Base-by-base conservation (phyloP, 108 stramenopile genomes). In the Seminavis robusta region DNA sequence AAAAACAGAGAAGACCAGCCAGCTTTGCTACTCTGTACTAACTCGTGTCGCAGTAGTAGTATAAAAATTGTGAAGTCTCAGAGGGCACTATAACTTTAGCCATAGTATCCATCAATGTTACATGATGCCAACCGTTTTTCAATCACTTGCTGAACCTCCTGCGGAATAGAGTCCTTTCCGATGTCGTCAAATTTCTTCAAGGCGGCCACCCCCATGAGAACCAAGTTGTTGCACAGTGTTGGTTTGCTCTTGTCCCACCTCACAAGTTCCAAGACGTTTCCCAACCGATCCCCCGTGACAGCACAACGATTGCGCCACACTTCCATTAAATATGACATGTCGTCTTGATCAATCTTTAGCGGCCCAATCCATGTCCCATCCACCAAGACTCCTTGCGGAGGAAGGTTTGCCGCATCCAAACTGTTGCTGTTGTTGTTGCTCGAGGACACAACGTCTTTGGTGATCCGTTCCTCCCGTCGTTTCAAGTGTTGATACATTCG, bases 321-420 rank as follows among this genome's bases (percentile, higher is more conserved):
- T 63, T 87, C 87, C 69, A 84, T 64, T n/a, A 94, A 47, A 62
- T 89, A 90, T 63, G 90, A 88, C 17, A 94, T 72, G 49, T 94
- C 92, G 49, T 94, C 92, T 10, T 54, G 53, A 73, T 90, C 92
- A 28, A 94, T 80, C 67, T 88, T 67, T 30, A 86, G 44, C 1
- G 77, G 64, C 33, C 86, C 84, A 25, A 86, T 66, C 72, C 79
- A 80, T 11, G 46, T 63, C 10, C 74, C 76, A 38, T 47, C 11
- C 11, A 56, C 47, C 20, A 47, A 17, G 23, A 16, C 23, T 17
- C 54, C 9, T 37, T 9, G 13, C 13, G 8, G 7, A 17, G 7
- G 6, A 4, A 7, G 6, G 7, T 7, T 4, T 7, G 7, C 28
- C 48, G 24, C 28, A 21, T 7, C 20, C 23, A 6, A 27, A 27